A percentile compares a stretch with the other conserved stretches of the same genome.
These are phyloP conservation scores for Ogataea dorogensis DNA, from an alignment of 805 yeast species.

Conservation along the genomic window DNA sequence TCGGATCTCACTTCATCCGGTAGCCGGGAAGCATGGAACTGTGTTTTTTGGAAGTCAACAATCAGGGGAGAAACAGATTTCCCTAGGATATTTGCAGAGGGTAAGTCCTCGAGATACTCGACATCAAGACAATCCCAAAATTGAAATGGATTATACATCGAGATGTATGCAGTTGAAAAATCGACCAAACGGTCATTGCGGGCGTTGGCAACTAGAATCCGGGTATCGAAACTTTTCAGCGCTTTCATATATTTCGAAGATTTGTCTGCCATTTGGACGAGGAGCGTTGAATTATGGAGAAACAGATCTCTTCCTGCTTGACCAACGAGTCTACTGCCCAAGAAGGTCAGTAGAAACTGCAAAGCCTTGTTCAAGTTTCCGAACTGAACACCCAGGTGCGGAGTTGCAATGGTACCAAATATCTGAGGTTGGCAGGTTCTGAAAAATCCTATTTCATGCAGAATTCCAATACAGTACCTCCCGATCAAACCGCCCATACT, in stretches of 20 bases:
- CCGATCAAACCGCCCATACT: slow-evolving; percentile 86
- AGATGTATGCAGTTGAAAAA: slow-evolving; percentile 78
- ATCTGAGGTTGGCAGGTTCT: slow-evolving; percentile 56
- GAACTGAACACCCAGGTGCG: slow-evolving; percentile 66
- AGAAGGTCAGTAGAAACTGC: slow-evolving; percentile 42
- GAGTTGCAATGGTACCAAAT: slow-evolving; percentile 72
- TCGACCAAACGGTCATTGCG: slow-evolving; percentile 85
- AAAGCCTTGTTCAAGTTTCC: slow-evolving; percentile 35
- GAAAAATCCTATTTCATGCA: slow-evolving; percentile 50
- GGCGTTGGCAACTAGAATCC: slow-evolving; percentile 68
- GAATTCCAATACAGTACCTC: slow-evolving; percentile 65
- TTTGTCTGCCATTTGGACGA: slow-evolving; percentile 56
- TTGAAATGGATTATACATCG: slow-evolving; percentile 71
- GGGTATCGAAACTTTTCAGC: slow-evolving; percentile 52
- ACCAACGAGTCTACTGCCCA: slow-evolving; percentile 59
- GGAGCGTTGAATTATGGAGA: slow-evolving; percentile 43
- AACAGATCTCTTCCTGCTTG: slow-evolving; percentile 76
- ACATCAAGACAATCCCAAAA: slow-evolving; percentile 47
- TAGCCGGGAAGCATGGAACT: slow-evolving; percentile 9
- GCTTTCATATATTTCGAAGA: slow-evolving; percentile 51
- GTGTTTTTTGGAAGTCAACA: slow-evolving; percentile 46
- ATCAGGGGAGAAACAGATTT: slow-evolving; percentile 44
- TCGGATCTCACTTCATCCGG: slow-evolving; percentile 1
- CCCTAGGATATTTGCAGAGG: slow-evolving; percentile 37
- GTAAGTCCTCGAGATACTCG: slow-evolving; percentile 46